Conservation (phyloP, 129 eudicot species). For the Escallonia rubra region DNA sequence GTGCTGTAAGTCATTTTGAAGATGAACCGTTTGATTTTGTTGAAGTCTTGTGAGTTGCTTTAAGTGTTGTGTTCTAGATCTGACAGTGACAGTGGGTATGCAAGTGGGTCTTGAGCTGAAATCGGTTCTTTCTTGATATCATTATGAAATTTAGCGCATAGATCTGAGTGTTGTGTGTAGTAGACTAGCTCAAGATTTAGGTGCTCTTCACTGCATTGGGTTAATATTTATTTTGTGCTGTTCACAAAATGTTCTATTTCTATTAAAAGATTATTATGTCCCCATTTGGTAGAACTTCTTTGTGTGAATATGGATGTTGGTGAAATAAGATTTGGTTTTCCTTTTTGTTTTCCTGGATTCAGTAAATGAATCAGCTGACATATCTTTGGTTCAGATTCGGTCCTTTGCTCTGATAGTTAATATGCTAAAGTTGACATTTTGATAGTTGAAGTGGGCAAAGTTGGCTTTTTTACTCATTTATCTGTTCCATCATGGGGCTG, state of each 20-base stretch:
- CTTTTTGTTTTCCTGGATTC: background rate
- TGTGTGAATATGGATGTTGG: slow-evolving; percentile 12
- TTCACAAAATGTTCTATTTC: too few relatives aligned
- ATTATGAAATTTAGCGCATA: background rate
- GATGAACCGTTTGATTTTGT: slow-evolving; percentile 1
- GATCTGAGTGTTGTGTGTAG: slow-evolving; percentile 7
- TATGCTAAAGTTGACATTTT: slow-evolving; percentile 12
- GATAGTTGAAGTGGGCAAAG: background rate
- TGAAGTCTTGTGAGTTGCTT: background rate
- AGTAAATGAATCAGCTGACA: background rate
- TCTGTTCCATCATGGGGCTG: background rate
- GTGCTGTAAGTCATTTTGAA: slow-evolving; percentile 48
- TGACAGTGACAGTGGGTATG: slow-evolving; percentile 6
- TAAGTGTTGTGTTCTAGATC: slow-evolving; percentile 17
- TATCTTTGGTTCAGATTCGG: slow-evolving; percentile 16
- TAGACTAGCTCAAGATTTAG: too few relatives aligned
- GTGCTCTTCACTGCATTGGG: too few relatives aligned
- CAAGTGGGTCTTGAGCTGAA: slow-evolving; percentile 18
- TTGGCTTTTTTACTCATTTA: slow-evolving; percentile 1
- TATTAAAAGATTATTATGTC: too few relatives aligned
- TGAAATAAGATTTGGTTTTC: background rate
- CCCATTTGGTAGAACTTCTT: background rate
- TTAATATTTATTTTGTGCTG: too few relatives aligned
- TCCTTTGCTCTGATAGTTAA: background rate
- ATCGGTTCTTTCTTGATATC: slow-evolving; percentile 6